A percentile compares a stretch with the other conserved stretches of the same genome.
Conservation (phyloP, 768 basidiomycete genomes). For the Mycena filopes region DNA sequence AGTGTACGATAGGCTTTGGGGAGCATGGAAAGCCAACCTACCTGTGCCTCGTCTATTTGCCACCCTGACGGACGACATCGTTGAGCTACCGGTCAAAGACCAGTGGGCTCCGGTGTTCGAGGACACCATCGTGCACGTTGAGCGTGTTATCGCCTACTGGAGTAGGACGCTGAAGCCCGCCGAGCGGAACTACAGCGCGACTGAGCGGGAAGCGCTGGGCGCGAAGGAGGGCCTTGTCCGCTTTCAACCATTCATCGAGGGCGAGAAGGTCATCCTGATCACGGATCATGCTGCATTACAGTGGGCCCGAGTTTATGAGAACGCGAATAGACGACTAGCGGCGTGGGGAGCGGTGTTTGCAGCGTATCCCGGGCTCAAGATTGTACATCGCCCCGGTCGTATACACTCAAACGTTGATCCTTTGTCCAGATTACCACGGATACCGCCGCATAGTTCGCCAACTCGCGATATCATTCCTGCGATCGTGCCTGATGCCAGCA, state of each 20-base stretch:
- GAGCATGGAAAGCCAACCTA: conserved; percentile 12
- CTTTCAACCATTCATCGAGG: conserved; percentile 9
- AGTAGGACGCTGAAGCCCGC: conserved; percentile 20
- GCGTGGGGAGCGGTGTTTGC: conserved; percentile 41
- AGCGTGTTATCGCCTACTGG: conserved; percentile 33
- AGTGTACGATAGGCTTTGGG: too few relatives aligned
- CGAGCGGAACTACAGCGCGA: conserved; percentile 14
- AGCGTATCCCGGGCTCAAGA: conserved; percentile 39
- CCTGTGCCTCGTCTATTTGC: conserved; percentile 31
- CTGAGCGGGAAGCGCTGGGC: conserved; percentile 26
- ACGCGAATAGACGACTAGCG: conserved; percentile 31
- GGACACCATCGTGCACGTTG: conserved; percentile 34
- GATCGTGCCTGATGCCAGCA: background rate
- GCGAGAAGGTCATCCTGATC: background rate
- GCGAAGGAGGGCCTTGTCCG: conserved; percentile 35
- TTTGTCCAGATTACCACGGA: background rate
- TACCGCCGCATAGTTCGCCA: conserved; percentile 4
- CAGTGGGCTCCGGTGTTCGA: conserved; percentile 15
- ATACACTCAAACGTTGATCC: conserved; percentile 41
- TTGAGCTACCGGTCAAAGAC: conserved; percentile 11
- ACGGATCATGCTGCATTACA: conserved; percentile 29
- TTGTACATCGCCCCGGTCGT: conserved; percentile 41
- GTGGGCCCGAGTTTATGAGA: conserved; percentile 29
- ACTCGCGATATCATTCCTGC: background rate
- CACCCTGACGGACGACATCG: too few relatives aligned